Percentiles rank a stretch among this genome's conserved stretches.
Evolutionary conservation across 192 early-diverging fungal species (phyloP).

Genomic region (Umbelopsis vinacea): DNA sequence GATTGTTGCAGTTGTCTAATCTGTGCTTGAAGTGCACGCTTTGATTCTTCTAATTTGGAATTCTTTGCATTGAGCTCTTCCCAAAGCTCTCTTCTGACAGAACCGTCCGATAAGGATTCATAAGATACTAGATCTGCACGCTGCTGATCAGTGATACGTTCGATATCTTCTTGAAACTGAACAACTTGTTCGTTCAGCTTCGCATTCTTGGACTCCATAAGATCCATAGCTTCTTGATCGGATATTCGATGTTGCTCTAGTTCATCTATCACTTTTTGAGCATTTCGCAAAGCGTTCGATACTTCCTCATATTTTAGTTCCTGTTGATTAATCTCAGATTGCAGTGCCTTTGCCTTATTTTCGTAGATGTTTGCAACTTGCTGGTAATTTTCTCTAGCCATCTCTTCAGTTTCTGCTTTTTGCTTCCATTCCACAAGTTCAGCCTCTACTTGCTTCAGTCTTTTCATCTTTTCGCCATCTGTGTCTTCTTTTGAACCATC

Average conservation of each 20-base stretch:
- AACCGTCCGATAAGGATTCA: neutral
- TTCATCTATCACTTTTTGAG: neutral
- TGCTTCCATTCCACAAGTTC: neutral
- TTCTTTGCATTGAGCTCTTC: neutral
- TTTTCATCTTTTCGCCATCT: neutral
- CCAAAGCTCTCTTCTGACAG: neutral
- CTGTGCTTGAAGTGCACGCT: neutral
- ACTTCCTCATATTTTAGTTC: neutral
- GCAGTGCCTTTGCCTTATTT: neutral
- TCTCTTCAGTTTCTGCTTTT: neutral
- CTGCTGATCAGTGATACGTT: neutral
- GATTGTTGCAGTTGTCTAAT: neutral
- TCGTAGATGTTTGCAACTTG: neutral
- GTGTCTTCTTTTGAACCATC: neutral
- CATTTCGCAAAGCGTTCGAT: neutral
- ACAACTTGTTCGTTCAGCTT: neutral
- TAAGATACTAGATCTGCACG: neutral
- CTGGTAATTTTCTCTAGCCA: neutral
- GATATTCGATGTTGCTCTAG: neutral
- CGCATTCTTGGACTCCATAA: neutral
- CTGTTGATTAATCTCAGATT: neutral
- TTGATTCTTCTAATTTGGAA: neutral
- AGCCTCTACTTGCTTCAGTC: neutral
- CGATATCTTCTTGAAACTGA: constrained; percentile 7
- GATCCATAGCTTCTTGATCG: neutral